These are phyloP conservation scores for Pichia kudriavzevii DNA, from an alignment of 1,139 yeast genomes.

Conservation along the genomic window DNA sequence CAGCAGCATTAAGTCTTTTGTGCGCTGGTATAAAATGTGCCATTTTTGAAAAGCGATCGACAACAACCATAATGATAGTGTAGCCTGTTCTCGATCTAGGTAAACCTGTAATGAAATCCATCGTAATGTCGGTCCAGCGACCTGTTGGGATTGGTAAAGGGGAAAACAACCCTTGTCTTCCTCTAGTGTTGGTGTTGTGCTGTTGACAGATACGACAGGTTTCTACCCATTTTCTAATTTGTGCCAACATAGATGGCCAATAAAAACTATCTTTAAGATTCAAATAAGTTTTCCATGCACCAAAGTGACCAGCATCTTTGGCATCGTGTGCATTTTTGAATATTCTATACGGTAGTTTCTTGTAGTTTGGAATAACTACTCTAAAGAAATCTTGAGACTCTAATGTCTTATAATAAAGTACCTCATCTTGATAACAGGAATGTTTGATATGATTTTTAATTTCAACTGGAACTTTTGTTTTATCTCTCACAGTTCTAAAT, in stretches of 20 bases:
- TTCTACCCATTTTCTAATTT: neutral
- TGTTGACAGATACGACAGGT: constrained; percentile 3
- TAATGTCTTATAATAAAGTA: constrained; percentile 1
- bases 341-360: neutral
- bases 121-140: constrained; percentile 6
- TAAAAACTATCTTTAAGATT: neutral
- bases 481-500: neutral
- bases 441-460: constrained; percentile 1
- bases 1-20: neutral
- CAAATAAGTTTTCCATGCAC: constrained; percentile 1
- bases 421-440: neutral
- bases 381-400: neutral
- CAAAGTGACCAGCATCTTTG: constrained; percentile 4
- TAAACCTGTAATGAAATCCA: constrained; percentile 5
- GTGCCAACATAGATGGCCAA: constrained; percentile 2
- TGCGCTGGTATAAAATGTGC: constrained; percentile 4
- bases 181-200: neutral
- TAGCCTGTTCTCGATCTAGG: constrained; percentile 1
- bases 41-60: constrained; percentile 6
- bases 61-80: constrained; percentile 3
- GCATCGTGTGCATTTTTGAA: neutral
- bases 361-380: neutral
- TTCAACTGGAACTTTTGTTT: neutral
- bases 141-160: constrained; percentile 4
- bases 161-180: constrained; percentile 3